Base-by-base conservation (phyloP, 2,329 filamentous ascomycete genomes). In the Botryosphaeria dothidea region DNA sequence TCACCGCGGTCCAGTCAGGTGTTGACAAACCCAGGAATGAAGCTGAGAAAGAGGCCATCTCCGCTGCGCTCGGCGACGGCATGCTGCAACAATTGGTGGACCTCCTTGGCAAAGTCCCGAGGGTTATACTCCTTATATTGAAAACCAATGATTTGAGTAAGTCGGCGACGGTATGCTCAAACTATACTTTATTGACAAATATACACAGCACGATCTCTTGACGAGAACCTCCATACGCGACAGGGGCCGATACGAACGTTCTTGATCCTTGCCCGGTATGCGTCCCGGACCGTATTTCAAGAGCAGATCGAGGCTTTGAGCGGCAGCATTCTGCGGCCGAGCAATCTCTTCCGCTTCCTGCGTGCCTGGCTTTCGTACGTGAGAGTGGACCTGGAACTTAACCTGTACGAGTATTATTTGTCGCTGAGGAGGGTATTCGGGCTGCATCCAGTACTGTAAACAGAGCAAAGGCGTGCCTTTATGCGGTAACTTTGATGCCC, bases 111-210 rank as follows among this genome's bases (percentile, higher is more conserved):
- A 88, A 92, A 71, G 93, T 99, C 6, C 95, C 95, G 0, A 84
- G 93, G 49, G 92, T 99, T 69, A 97, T 99, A 63, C 84, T 99
- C 13, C 83, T 99, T 29, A 98, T 99, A 69, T 84, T 99, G 67
- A 99, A 99, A 81, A 99, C 95, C 2, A 99, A 99, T 76, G 95
- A 99, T 79, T 82, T 99, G 43, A 99, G 83, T 86, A 79, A 74
- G 83, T 78, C 41, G 9, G 45, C 48, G n/a, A 19, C 9, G 3
- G 9, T 15, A 9, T 5, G 2, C 11, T 31, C 5, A 52, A 19
- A 8, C 3, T n/a, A 7, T 3, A 21, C 34, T 21, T 7, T 9
- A n/a, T 38, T 64, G 29, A 64, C 61, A 34, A 6, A n/a, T 15
- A 4, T n/a, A 11, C 31, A 86, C 45, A 86, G 84, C 95, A 17